Evolutionary conservation across 192 early-diverging fungal genomes (phyloP).

Genomic region (Umbelopsis sp.): DNA sequence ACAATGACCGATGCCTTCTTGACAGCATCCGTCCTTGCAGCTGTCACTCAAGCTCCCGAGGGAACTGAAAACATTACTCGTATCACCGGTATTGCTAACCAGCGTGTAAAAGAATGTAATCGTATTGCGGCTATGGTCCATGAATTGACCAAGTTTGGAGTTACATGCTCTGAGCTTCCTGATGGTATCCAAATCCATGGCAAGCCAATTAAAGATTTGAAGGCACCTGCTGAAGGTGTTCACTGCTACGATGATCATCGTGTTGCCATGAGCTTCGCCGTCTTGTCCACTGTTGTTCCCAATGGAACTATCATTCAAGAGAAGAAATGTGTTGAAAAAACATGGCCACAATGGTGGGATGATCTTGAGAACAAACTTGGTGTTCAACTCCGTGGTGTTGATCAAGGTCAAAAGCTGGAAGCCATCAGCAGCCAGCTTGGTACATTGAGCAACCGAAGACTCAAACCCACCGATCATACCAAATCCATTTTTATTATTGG

Average conservation of each 20-base stretch:
- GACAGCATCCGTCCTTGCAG: conserved; percentile 91
- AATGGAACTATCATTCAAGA: conserved; percentile 80
- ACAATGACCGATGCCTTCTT: conserved; percentile 99
- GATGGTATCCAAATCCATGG: conserved; percentile 93
- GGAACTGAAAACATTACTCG: conserved; percentile 67
- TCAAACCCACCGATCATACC: conserved; percentile 21
- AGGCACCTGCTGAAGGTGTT: conserved; percentile 65
- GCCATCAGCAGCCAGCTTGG: conserved; percentile 6
- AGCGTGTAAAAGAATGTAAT: conserved; percentile 98
- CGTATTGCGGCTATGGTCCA: conserved; percentile 96
- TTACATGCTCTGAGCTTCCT: conserved; percentile 74
- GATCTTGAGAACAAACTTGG: conserved; percentile 81
- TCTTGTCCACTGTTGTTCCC: conserved; percentile 79
- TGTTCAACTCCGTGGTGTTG: conserved; percentile 60
- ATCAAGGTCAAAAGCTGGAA: conserved; percentile 42
- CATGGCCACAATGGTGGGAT: conserved; percentile 99
- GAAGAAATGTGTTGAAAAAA: conserved; percentile 98
- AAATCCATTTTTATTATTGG: conserved; percentile 89
- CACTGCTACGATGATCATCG: conserved; percentile 98
- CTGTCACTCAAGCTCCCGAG: conserved; percentile 66
- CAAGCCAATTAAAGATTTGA: conserved; percentile 51
- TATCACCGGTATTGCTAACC: conserved; percentile 96
- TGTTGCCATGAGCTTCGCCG: conserved; percentile 95
- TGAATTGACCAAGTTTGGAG: conserved; percentile 91
- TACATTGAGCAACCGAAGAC: conserved; percentile 6